phyloP scores from a whole-genome alignment of 2,329 filamentous ascomycete species.

The Didymella segeticola region DNA sequence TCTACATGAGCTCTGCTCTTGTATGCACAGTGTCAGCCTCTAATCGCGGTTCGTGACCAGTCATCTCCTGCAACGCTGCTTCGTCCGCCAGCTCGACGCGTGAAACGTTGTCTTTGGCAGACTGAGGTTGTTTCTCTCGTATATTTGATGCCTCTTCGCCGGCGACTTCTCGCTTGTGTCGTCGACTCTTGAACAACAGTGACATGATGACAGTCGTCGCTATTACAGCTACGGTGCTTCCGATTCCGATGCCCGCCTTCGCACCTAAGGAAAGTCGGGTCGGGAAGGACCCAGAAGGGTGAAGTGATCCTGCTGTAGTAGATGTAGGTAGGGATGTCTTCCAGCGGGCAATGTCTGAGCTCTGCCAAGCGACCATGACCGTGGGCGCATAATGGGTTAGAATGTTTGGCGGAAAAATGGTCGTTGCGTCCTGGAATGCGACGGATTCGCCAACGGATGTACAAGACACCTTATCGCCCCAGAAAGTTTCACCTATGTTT shows the following conservation, averaged over 20 bases:
- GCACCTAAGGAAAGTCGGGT: background rate
- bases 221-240: background rate
- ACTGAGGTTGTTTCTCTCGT: background rate
- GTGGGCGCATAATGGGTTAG: conserved; percentile 1
- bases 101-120: background rate
- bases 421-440: background rate
- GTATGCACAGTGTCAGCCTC: background rate
- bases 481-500: background rate
- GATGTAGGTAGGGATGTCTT: background rate
- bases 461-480: background rate
- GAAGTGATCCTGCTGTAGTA: background rate
- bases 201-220: background rate
- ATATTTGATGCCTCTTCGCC: background rate
- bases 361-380: conserved; percentile 5
- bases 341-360: background rate
- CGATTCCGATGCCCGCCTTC: background rate
- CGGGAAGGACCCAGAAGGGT: background rate
- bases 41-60: background rate
- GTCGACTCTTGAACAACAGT: background rate
- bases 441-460: conserved; percentile 1
- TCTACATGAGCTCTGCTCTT: background rate
- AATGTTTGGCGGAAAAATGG: background rate
- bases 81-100: background rate
- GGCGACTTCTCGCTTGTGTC: background rate
- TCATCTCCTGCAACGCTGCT: background rate